Evolutionary conservation across 164 flowering plant genomes (phyloP).

Genomic region (Aristolochia fimbriata): DNA sequence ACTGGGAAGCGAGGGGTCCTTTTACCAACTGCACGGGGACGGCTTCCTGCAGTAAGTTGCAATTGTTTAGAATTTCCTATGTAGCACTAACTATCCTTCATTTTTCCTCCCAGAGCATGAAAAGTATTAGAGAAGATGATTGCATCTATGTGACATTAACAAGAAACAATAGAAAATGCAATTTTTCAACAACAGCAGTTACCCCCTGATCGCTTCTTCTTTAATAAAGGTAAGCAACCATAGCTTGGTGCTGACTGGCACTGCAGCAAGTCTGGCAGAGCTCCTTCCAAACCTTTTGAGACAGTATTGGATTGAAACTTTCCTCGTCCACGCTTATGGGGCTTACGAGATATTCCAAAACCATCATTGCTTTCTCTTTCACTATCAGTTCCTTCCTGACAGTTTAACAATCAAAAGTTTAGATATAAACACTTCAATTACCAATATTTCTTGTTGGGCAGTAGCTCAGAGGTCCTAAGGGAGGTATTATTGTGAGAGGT

Average conservation of each 20-base stretch:
- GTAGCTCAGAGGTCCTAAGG: too few species aligned
- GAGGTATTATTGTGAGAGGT: too few species aligned
- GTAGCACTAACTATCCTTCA: neutral
- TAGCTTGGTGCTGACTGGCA: constrained; percentile 37
- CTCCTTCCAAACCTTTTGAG: constrained; percentile 31
- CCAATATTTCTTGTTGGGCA: constrained; percentile 4
- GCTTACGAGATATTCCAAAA: constrained; percentile 33
- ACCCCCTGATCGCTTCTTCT: constrained; percentile 66
- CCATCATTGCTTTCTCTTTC: constrained; percentile 71
- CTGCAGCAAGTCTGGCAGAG: constrained; percentile 27
- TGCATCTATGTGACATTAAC: neutral
- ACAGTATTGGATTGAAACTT: constrained; percentile 23
- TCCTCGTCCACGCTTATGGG: constrained; percentile 52
- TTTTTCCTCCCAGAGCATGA: neutral
- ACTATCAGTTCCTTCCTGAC: constrained; percentile 75
- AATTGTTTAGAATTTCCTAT: neutral
- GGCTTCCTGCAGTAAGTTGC: constrained; percentile 36
- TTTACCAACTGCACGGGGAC: constrained; percentile 82
- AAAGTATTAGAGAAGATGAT: neutral
- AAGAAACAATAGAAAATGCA: neutral
- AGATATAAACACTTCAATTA: neutral
- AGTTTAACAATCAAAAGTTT: constrained; percentile 5
- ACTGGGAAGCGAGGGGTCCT: constrained; percentile 94
- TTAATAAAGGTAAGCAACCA: constrained; percentile 60
- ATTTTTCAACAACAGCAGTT: neutral